Conservation (phyloP, 805 yeast genomes). For the Candida krabiensis region DNA sequence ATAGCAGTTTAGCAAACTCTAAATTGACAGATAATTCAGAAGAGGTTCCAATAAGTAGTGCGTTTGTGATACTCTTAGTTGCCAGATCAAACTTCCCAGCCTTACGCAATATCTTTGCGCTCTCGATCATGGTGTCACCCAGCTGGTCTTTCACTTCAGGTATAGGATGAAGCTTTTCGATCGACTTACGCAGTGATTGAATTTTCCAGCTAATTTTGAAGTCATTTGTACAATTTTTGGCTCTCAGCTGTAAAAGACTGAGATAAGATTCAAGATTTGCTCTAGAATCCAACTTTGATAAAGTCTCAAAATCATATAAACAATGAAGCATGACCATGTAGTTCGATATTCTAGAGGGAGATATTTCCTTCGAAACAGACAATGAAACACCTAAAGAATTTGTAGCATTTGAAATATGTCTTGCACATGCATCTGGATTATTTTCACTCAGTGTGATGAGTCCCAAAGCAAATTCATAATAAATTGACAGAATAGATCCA, state of each 20-base stretch:
- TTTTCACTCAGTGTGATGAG: slow-evolving; percentile 43
- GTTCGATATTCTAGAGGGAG: slow-evolving; percentile 50
- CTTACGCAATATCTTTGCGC: slow-evolving; percentile 66
- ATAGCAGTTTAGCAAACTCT: slow-evolving; percentile 78
- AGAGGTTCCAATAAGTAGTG: slow-evolving; percentile 43
- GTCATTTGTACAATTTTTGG: slow-evolving; percentile 29
- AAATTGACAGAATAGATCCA: slow-evolving; percentile 55
- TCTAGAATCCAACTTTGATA: slow-evolving; percentile 27
- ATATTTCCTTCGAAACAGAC: slow-evolving; percentile 46
- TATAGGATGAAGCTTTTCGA: slow-evolving; percentile 29
- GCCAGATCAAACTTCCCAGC: slow-evolving; percentile 73
- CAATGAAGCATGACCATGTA: slow-evolving; percentile 58
- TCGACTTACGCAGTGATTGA: slow-evolving; percentile 43
- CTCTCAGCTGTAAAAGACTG: slow-evolving; percentile 21
- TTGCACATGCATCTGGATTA: slow-evolving; percentile 35
- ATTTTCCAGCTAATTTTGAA: slow-evolving; percentile 48
- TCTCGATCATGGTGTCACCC: slow-evolving; percentile 54
- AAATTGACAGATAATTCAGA: slow-evolving; percentile 48
- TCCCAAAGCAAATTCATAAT: slow-evolving; percentile 66
- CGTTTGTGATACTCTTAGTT: slow-evolving; percentile 63
- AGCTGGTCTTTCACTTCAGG: slow-evolving; percentile 30
- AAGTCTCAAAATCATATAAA: slow-evolving; percentile 52
- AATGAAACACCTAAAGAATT: slow-evolving; percentile 61
- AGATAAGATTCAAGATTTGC: slow-evolving; percentile 15
- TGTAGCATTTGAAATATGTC: slow-evolving; percentile 51